Conservation (phyloP, 148 eudicot genomes). For the Spergularia marina region DNA sequence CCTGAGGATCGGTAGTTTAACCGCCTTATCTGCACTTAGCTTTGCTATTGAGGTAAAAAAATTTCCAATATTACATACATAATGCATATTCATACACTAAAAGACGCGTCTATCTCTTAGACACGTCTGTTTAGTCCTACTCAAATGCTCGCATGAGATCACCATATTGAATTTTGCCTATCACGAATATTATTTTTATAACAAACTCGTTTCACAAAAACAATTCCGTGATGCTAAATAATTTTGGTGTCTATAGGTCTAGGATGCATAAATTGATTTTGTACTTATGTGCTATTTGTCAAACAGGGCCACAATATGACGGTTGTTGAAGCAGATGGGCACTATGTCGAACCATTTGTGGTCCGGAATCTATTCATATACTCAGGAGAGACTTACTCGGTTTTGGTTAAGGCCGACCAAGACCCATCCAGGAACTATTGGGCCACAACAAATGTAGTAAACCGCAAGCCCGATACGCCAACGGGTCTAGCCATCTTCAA, state of each 20-base stretch:
- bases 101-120: too few species aligned
- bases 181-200: too few species aligned
- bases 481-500: slow-evolving; percentile 65
- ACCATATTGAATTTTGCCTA: too few species aligned
- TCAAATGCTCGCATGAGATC: too few species aligned
- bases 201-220: too few species aligned
- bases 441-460: slow-evolving; percentile 54
- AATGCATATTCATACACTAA: too few species aligned
- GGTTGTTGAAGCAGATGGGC: slow-evolving; percentile 77
- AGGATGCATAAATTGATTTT: background rate
- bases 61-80: too few species aligned
- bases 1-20: slow-evolving; percentile 66
- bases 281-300: background rate
- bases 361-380: slow-evolving; percentile 70
- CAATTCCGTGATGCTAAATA: too few species aligned
- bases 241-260: background rate
- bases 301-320: slow-evolving; percentile 84
- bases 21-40: slow-evolving; percentile 63
- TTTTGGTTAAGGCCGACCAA: slow-evolving; percentile 61
- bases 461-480: slow-evolving; percentile 53
- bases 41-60: slow-evolving; percentile 71
- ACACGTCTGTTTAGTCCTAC: too few species aligned
- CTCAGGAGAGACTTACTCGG: slow-evolving; percentile 89
- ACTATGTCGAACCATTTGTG: slow-evolving; percentile 67
- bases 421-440: slow-evolving; percentile 73